Conservation (phyloP, 2,329 filamentous ascomycete species). For the Escovopsis sp. region DNA sequence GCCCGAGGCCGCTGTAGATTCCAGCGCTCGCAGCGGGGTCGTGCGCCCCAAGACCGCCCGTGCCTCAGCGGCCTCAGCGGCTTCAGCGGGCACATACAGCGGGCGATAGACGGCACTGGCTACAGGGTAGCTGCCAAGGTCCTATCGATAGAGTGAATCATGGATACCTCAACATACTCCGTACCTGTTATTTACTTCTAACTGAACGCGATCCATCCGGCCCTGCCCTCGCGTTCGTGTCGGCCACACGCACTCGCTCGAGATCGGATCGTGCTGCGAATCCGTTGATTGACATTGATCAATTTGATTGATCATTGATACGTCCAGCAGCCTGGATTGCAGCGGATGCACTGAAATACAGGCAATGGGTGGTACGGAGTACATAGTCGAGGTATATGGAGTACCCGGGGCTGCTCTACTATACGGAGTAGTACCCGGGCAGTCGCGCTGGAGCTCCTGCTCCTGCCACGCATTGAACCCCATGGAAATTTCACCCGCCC, state of each 20-base stretch:
- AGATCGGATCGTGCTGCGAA: background rate
- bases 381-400: background rate
- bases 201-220: constrained; percentile 5
- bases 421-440: background rate
- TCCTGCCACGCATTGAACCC: background rate
- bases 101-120: too few relatives aligned
- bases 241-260: background rate
- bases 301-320: too few relatives aligned
- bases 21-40: too few relatives aligned
- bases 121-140: too few relatives aligned
- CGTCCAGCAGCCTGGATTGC: too few relatives aligned
- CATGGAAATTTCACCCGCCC: background rate
- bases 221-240: constrained; percentile 8
- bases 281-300: too few relatives aligned
- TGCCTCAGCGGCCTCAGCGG: background rate
- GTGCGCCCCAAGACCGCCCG: background rate
- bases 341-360: too few relatives aligned
- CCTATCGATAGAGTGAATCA: background rate
- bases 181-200: background rate
- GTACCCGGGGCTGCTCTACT: background rate
- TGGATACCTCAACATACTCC: constrained; percentile 2
- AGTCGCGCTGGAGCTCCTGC: background rate
- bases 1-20: too few relatives aligned
- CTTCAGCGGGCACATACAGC: background rate
- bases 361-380: too few relatives aligned